Percentiles rank a stretch among this genome's conserved stretches.
These are phyloP conservation scores for Mycocentrospora acerina DNA, from an alignment of 2,329 filamentous ascomycete genomes.

Conservation along the genomic window DNA sequence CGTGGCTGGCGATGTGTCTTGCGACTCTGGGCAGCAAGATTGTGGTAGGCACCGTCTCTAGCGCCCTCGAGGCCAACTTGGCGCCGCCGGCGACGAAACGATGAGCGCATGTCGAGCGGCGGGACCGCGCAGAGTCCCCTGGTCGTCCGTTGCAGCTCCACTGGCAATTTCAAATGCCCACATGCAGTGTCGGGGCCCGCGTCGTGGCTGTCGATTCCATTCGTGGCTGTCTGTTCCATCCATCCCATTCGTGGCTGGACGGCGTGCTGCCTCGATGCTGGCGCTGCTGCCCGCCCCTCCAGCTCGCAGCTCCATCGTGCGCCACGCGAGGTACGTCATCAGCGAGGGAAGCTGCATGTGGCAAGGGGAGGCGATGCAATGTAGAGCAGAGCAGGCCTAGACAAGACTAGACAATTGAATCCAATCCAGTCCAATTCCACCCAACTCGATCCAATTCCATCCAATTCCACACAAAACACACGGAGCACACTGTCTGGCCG, in stretches of 20 bases:
- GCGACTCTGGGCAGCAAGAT: constrained; percentile 11
- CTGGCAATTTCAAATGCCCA: constrained; percentile 2
- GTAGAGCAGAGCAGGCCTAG: too few species aligned
- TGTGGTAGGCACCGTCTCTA: constrained; percentile 9
- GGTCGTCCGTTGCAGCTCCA: constrained; percentile 21
- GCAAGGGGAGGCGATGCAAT: too few species aligned
- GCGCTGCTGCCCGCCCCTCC: constrained; percentile 11
- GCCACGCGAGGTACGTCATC: constrained; percentile 13
- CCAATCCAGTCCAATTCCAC: too few species aligned
- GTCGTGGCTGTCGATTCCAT: too few species aligned
- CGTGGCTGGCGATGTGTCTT: constrained; percentile 21
- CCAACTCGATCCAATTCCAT: too few species aligned
- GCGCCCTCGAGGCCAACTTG: constrained; percentile 5
- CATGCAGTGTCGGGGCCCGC: constrained; percentile 14
- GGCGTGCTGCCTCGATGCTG: constrained; percentile 9
- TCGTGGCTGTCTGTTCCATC: too few species aligned
- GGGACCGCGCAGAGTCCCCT: constrained; percentile 11
- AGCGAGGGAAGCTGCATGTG: background rate
- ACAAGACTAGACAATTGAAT: too few species aligned
- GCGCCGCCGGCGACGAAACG: too few species aligned
- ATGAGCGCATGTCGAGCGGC: constrained; percentile 19
- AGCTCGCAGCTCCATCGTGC: constrained; percentile 19
- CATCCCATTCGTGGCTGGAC: too few species aligned
- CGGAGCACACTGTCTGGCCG: too few species aligned
- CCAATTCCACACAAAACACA: too few species aligned